These are phyloP conservation scores for Misopates orontium DNA, from an alignment of 257 asterid species.

Conservation along the genomic window DNA sequence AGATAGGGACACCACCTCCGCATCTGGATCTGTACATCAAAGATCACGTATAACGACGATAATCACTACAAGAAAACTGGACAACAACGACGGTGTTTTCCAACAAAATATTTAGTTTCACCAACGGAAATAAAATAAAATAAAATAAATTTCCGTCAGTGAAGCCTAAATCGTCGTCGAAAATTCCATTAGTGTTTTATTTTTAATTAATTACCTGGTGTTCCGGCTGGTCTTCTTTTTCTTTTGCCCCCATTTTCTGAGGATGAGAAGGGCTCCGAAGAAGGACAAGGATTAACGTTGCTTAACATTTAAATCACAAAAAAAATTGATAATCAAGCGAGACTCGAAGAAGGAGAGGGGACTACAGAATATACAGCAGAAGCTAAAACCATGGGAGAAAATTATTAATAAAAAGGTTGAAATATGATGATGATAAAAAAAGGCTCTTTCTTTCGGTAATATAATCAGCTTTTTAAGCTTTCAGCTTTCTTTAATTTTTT, in stretches of 20 bases:
- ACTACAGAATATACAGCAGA: constrained; percentile 31
- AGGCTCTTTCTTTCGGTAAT: constrained; percentile 49
- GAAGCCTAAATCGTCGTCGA: too few relatives aligned
- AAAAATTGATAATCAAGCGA: too few relatives aligned
- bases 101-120: too few relatives aligned
- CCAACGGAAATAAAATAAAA: too few relatives aligned
- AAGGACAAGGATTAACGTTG: constrained; percentile 38
- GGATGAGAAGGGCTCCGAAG: constrained; percentile 28
- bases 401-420: constrained; percentile 8
- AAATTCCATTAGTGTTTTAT: too few relatives aligned
- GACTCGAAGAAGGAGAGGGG: neutral
- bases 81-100: too few relatives aligned
- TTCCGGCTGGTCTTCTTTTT: constrained; percentile 87
- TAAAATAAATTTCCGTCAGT: too few relatives aligned
- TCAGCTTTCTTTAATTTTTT: constrained; percentile 25
- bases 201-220: constrained; percentile 62
- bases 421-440: constrained; percentile 25
- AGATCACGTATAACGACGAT: too few relatives aligned
- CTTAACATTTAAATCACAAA: too few relatives aligned
- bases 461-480: constrained; percentile 59
- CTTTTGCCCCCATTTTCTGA: constrained; percentile 55
- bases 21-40: constrained; percentile 83
- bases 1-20: constrained; percentile 82
- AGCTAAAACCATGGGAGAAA: constrained; percentile 32
- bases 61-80: too few relatives aligned